Percentiles rank a stretch among this genome's conserved stretches.
These are phyloP conservation scores for Sporodiniella umbellata DNA, from an alignment of 371 early-diverging fungal genomes.

Conservation along the genomic window DNA sequence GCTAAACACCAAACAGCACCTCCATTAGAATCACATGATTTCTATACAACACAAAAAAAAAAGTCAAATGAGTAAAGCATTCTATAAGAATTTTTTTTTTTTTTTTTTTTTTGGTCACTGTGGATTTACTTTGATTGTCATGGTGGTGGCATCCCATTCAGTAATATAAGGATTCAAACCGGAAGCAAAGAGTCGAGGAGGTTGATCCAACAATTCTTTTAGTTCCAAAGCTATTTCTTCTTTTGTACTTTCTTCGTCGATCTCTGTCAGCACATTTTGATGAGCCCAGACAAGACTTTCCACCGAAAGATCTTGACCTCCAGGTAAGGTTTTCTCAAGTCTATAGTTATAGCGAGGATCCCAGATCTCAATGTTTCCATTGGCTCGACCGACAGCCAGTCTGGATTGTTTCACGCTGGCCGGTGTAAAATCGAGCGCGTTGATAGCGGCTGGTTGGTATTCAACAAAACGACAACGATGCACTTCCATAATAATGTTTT, in stretches of 20 bases:
- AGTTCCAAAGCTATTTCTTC: slow-evolving; percentile 47
- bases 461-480: slow-evolving; percentile 92
- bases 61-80: too few relatives aligned
- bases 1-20: slow-evolving; percentile 94
- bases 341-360: slow-evolving; percentile 63
- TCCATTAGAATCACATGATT: slow-evolving; percentile 76
- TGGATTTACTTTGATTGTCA: slow-evolving; percentile 69
- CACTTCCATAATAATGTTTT: slow-evolving; percentile 63
- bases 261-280: slow-evolving; percentile 57
- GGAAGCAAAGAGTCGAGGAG: slow-evolving; percentile 85
- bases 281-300: slow-evolving; percentile 88
- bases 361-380: slow-evolving; percentile 95
- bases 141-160: slow-evolving; percentile 81
- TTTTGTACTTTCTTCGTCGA: slow-evolving; percentile 59
- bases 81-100: too few relatives aligned
- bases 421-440: slow-evolving; percentile 77
- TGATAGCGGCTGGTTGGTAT: slow-evolving; percentile 83
- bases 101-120: background rate
- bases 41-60: slow-evolving; percentile 6
- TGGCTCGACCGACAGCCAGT: slow-evolving; percentile 85
- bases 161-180: slow-evolving; percentile 82
- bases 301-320: slow-evolving; percentile 70
- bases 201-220: slow-evolving; percentile 44
- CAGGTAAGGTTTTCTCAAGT: slow-evolving; percentile 80
- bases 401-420: slow-evolving; percentile 41